phyloP scores from a whole-genome alignment of 768 basidiomycete genomes.

The Mycena rebaudengoi region DNA sequence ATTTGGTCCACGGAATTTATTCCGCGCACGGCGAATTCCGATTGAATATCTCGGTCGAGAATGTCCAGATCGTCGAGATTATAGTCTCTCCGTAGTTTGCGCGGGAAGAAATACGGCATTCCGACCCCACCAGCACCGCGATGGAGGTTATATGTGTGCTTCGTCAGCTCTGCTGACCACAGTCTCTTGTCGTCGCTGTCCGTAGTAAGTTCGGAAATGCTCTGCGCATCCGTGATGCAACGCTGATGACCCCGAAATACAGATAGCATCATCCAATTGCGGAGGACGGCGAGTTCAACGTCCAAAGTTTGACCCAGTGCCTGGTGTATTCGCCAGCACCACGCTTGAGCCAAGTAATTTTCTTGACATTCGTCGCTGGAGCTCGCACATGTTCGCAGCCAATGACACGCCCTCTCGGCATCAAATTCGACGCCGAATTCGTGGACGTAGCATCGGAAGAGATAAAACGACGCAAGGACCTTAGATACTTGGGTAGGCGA shows the following conservation, averaged over 20 bases:
- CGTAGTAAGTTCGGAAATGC: not conserved
- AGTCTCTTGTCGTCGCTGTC: not conserved
- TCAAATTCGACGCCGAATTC: conserved; percentile 14
- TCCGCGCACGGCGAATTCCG: conserved; percentile 6
- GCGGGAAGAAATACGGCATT: conserved; percentile 8
- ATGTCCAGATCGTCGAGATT: not conserved
- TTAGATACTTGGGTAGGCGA: not conserved
- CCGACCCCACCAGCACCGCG: conserved; percentile 1
- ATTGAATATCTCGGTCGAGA: conserved; percentile 11
- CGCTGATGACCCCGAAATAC: conserved; percentile 10
- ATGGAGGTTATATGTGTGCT: not conserved
- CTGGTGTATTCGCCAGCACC: conserved; percentile 20
- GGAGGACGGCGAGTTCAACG: not conserved
- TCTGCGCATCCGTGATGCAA: conserved; percentile 2
- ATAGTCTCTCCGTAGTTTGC: not conserved
- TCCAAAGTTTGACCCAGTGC: conserved; percentile 4
- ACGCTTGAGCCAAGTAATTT: conserved; percentile 10
- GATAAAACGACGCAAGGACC: conserved; percentile 14
- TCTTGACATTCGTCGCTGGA: conserved; percentile 11
- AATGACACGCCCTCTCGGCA: conserved; percentile 7
- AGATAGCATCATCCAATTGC: conserved; percentile 8
- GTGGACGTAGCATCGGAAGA: conserved; percentile 13
- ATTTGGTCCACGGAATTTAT: conserved; percentile 17
- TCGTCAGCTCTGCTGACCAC: not conserved
- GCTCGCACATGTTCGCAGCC: conserved; percentile 3